Evolutionary conservation across 257 asterid species (phyloP).

Genomic region (Verbascum thapsus): DNA sequence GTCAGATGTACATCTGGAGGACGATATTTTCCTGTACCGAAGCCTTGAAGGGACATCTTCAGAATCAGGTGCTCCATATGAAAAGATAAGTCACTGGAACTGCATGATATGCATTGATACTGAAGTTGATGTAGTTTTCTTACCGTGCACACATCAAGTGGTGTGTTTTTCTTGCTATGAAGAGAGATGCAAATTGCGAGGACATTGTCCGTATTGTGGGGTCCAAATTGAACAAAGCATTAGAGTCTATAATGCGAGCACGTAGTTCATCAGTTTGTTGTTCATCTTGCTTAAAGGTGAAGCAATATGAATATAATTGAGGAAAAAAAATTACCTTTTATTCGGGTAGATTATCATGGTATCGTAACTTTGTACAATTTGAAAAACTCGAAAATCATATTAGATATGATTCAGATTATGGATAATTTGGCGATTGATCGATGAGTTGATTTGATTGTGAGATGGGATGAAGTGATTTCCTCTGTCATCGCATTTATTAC

Average conservation of each 20-base stretch:
- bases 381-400: too few relatives aligned
- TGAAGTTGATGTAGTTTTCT: slow-evolving; percentile 30
- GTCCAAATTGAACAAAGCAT: slow-evolving; percentile 25
- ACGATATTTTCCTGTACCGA: neutral
- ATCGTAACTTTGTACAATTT: too few relatives aligned
- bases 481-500: too few relatives aligned
- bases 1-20: slow-evolving; percentile 14
- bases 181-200: neutral
- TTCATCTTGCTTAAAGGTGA: too few relatives aligned
- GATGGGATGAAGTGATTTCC: too few relatives aligned
- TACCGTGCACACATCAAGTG: slow-evolving; percentile 39
- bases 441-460: too few relatives aligned
- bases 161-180: slow-evolving; percentile 29
- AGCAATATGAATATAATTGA: too few relatives aligned
- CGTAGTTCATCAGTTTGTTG: neutral
- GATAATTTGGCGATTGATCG: too few relatives aligned
- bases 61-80: slow-evolving; percentile 2
- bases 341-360: too few relatives aligned
- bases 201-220: slow-evolving; percentile 28
- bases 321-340: too few relatives aligned
- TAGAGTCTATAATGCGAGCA: slow-evolving; percentile 22
- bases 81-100: slow-evolving; percentile 2
- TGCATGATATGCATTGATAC: slow-evolving; percentile 34
- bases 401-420: too few relatives aligned
- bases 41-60: slow-evolving; percentile 13